These are phyloP conservation scores for Cercospora berteroae DNA, from an alignment of 2,329 filamentous ascomycete genomes.

Conservation along the genomic window DNA sequence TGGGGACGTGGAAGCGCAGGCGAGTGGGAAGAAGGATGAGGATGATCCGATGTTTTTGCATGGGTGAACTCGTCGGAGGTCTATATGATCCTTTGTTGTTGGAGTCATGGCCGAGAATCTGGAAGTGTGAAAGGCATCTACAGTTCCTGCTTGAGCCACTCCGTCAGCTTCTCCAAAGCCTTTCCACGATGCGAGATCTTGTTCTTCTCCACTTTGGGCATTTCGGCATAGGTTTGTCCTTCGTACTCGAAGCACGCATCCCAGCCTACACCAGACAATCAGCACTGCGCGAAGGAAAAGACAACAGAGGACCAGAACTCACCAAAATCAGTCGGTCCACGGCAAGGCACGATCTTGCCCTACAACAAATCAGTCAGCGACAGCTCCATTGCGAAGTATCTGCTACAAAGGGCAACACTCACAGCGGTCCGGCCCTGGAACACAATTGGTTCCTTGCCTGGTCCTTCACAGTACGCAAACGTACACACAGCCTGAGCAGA, in stretches of 20 bases:
- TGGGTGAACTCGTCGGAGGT: slow-evolving; percentile 26
- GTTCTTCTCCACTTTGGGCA: slow-evolving; percentile 87
- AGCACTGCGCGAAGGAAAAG: neutral
- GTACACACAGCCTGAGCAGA: slow-evolving; percentile 91
- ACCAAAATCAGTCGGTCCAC: slow-evolving; percentile 83
- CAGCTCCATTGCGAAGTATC: neutral
- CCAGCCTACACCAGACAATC: slow-evolving; percentile 65
- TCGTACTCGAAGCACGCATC: slow-evolving; percentile 94
- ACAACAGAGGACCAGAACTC: slow-evolving; percentile 38
- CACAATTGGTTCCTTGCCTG: slow-evolving; percentile 76
- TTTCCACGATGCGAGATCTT: slow-evolving; percentile 85
- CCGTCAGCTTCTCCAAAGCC: slow-evolving; percentile 81
- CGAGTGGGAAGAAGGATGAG: slow-evolving; percentile 34
- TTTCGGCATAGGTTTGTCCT: slow-evolving; percentile 90
- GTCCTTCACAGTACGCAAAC: slow-evolving; percentile 86
- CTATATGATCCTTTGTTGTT: neutral
- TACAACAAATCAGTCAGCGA: slow-evolving; percentile 33
- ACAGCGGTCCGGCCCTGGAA: slow-evolving; percentile 90
- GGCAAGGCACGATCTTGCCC: slow-evolving; percentile 79
- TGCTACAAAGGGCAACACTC: slow-evolving; percentile 34
- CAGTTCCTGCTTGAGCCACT: slow-evolving; percentile 57
- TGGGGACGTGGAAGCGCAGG: slow-evolving; percentile 31
- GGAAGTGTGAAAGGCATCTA: slow-evolving; percentile 13
- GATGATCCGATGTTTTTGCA: slow-evolving; percentile 39
- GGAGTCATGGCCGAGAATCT: neutral